A percentile compares a stretch with the other conserved stretches of the same genome.
Conservation (phyloP, 805 yeast genomes). For the Cyberlindnera samutprakarnensis region DNA sequence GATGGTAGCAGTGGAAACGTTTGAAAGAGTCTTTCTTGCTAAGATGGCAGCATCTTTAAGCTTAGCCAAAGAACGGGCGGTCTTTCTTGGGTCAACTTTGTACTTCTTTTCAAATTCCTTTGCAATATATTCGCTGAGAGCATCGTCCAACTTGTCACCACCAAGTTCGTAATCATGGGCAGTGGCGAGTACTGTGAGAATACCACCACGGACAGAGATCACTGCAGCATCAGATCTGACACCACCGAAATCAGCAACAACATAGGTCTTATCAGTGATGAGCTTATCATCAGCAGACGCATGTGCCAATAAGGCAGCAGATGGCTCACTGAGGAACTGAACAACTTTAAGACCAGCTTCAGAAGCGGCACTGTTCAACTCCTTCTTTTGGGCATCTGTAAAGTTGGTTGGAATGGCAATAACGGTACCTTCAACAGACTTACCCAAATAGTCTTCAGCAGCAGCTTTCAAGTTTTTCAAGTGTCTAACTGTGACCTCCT, state of each 20-base stretch:
- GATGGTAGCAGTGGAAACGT: constrained; percentile 80
- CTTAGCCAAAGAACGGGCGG: constrained; percentile 83
- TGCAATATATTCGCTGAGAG: constrained; percentile 76
- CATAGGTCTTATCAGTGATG: constrained; percentile 63
- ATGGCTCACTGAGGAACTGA: constrained; percentile 88
- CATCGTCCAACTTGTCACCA: constrained; percentile 78
- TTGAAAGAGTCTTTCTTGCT: constrained; percentile 86
- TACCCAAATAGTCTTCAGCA: constrained; percentile 90
- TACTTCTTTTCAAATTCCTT: constrained; percentile 90
- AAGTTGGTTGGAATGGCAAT: constrained; percentile 88
- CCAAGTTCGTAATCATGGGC: constrained; percentile 78
- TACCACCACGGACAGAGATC: constrained; percentile 88
- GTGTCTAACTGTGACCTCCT: constrained; percentile 79
- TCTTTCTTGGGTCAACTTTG: constrained; percentile 71
- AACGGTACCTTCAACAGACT: constrained; percentile 71
- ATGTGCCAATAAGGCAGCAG: constrained; percentile 86
- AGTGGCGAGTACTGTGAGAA: constrained; percentile 81
- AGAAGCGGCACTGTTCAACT: constrained; percentile 51
- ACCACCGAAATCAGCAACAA: constrained; percentile 96
- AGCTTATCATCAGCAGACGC: constrained; percentile 32
- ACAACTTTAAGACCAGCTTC: constrained; percentile 72
- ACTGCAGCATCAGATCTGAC: constrained; percentile 94
- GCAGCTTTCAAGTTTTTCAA: constrained; percentile 73
- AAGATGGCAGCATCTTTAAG: constrained; percentile 73
- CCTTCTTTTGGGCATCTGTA: constrained; percentile 61